Evolutionary conservation across 2,329 filamentous ascomycete species (phyloP).

Genomic region (Beauveria pseudobassiana): DNA sequence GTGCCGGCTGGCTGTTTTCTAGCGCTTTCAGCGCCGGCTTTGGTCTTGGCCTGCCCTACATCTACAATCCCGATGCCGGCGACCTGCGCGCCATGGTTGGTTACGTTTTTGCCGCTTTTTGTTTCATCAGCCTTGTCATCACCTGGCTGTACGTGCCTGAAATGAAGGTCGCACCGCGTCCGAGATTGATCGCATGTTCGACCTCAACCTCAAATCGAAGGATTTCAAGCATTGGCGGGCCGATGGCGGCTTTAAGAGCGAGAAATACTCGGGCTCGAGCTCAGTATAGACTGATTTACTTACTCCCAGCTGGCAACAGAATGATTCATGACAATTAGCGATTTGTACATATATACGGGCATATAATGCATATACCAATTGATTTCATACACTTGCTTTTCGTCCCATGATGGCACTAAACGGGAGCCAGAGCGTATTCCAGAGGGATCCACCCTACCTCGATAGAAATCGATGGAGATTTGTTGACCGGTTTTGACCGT

Average conservation of each 20-base stretch:
- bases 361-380: not conserved
- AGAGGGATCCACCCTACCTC: no score
- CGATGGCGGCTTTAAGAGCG: not conserved
- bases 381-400: not conserved
- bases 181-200: slow-evolving; percentile 39
- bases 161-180: slow-evolving; percentile 38
- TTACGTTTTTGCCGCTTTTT: slow-evolving; percentile 31
- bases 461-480: no score
- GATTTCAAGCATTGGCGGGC: slow-evolving; percentile 17
- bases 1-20: slow-evolving; percentile 34
- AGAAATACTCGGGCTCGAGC: not conserved
- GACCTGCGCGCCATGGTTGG: slow-evolving; percentile 34
- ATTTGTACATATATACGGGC: not conserved
- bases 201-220: slow-evolving; percentile 20
- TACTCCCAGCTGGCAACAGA: not conserved
- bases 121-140: slow-evolving; percentile 25
- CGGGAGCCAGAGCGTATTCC: no score
- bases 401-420: no score
- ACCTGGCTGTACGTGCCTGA: slow-evolving; percentile 44
- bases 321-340: not conserved
- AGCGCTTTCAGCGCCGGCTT: slow-evolving; percentile 34
- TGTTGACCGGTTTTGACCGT: no score
- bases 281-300: not conserved
- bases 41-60: slow-evolving; percentile 40
- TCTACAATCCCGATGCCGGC: slow-evolving; percentile 34